Base-by-base conservation (phyloP, 148 eudicot species). In the Fagopyrum esculentum region DNA sequence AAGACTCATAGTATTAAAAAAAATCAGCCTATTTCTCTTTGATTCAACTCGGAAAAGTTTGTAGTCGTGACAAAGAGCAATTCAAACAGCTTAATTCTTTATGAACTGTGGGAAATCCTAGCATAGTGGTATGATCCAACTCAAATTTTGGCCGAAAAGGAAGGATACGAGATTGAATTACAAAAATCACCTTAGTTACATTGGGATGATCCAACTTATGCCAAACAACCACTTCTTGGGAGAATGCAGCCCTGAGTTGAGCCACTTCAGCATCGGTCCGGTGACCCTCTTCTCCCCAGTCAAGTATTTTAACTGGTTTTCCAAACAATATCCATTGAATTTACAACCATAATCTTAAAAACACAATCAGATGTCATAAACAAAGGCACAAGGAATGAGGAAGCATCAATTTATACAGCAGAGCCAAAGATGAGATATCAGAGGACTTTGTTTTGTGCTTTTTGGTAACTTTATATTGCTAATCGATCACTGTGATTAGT, bases 211-310 rank as follows among this genome's bases (percentile, higher is more conserved):
- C 90, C 60, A 92, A 89, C 83, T 89, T 90, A 84, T 90, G 88
- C 98, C 98, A 92, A 17, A 92, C 98, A 45, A 84, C 84, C 77
- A 92, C 96, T 85, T 92, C 98, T 83, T 92, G 93, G 11, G 93
- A 77, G 83, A 92, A 92, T 78, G 93, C 93, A 72, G 91, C 80
- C 79, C 93, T 89, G 52, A 90, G 79, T 78, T 89, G 88, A 69
- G 87, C 78, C 75, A 90, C 74, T 82, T 92, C 98, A 77, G 91
- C 82, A 6, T 90, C 90, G 61, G 90, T 83, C 76, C 98, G 84
- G 71, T 88, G 96, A 22, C 96, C 91, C 80, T 90, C 98, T 84
- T 92, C 98, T 30, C 96, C 98, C 96, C 96, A 90, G 78, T 92
- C 93, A 43, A 92, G 93, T 77, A 92, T 86, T 85, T 92, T 92